Conservation (phyloP, 305 asterid genomes). For the Fraxinus sp. region DNA sequence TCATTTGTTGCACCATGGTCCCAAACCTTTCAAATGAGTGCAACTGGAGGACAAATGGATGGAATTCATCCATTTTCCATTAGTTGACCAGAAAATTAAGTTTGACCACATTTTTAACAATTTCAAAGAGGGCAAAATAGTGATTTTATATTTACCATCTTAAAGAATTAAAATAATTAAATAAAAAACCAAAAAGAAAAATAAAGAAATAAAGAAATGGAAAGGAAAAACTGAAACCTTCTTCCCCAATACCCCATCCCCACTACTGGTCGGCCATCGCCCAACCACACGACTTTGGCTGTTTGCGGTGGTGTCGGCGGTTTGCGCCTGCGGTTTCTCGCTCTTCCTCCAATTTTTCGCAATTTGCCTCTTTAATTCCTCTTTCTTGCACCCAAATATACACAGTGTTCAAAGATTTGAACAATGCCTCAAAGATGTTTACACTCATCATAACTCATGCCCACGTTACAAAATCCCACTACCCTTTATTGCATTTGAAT, state of each 20-base stretch:
- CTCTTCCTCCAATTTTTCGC: slow-evolving; percentile 6
- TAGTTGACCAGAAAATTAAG: background rate
- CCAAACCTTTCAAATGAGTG: background rate
- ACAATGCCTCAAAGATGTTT: slow-evolving; percentile 78
- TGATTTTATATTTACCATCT: background rate
- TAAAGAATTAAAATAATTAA: background rate
- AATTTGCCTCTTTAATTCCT: background rate
- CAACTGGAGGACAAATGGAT: background rate
- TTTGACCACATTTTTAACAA: background rate
- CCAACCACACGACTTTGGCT: background rate
- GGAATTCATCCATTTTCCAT: background rate
- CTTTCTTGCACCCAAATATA: background rate
- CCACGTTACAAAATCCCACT: slow-evolving; percentile 27
- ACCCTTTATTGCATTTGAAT: slow-evolving; percentile 28
- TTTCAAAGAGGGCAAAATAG: background rate
- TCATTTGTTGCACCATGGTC: background rate
- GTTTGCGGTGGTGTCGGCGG: background rate
- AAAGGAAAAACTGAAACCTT: background rate
- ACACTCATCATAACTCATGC: slow-evolving; percentile 37
- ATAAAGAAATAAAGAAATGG: background rate
- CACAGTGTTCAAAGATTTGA: slow-evolving; percentile 52
- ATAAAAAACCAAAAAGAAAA: background rate
- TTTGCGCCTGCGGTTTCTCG: background rate
- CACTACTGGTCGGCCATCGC: background rate
- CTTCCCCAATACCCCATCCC: background rate